A percentile compares a stretch with the other conserved stretches of the same genome.
phyloP scores from a whole-genome alignment of 352 stramenopile genomes.

The Phytophthora multivora region DNA sequence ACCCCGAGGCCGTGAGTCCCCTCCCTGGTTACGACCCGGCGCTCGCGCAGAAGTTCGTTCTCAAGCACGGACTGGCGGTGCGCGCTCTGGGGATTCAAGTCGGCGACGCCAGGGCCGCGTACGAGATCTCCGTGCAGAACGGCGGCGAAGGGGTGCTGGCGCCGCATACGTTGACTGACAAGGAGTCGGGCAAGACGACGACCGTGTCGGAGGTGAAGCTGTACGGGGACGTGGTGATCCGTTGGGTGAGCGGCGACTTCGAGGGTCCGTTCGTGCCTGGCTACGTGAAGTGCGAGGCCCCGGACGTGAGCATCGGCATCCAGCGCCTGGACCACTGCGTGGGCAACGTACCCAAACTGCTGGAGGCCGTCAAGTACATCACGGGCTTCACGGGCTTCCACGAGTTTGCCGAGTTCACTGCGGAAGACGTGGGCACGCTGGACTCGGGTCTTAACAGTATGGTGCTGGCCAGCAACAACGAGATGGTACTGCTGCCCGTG shows the following conservation, averaged over 20 bases:
- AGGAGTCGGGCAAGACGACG: conserved; percentile 51
- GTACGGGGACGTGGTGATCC: conserved; percentile 90
- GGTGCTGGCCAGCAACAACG: conserved; percentile 93
- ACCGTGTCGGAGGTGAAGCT: conserved; percentile 85
- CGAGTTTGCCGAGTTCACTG: conserved; percentile 95
- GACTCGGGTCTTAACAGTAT: conserved; percentile 96
- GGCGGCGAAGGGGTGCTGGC: conserved; percentile 59
- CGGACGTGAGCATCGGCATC: conserved; percentile 78
- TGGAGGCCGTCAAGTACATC: conserved; percentile 86
- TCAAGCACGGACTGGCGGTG: conserved; percentile 80
- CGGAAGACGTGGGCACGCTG: conserved; percentile 94
- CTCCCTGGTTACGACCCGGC: conserved; percentile 70
- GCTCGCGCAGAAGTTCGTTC: conserved; percentile 79
- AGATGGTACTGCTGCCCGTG: conserved; percentile 93
- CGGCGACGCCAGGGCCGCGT: conserved; percentile 73
- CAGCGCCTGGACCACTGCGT: conserved; percentile 89
- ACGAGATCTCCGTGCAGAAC: conserved; percentile 81
- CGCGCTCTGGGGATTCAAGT: conserved; percentile 86
- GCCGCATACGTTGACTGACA: conserved; percentile 67
- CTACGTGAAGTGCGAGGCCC: conserved; percentile 63
- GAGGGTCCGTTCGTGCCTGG: conserved; percentile 78
- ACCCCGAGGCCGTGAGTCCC: conserved; percentile 45
- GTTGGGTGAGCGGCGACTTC: conserved; percentile 83
- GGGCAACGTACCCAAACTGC: conserved; percentile 90
- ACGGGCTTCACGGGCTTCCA: conserved; percentile 87